These are phyloP conservation scores for Gastrodia elata DNA, from an alignment of 106 monocot genomes.

Conservation along the genomic window DNA sequence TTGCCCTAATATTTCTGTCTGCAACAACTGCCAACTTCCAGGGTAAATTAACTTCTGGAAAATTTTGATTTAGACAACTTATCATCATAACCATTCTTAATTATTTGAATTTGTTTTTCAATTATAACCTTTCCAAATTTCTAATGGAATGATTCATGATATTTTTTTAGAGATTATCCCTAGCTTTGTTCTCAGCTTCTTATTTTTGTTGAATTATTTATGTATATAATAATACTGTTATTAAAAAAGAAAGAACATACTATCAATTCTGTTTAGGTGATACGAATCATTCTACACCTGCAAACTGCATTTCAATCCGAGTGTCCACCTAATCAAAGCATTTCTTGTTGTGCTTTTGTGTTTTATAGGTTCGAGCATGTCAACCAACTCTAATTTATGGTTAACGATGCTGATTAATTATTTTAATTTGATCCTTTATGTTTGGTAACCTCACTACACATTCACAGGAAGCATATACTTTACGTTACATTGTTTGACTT, in stretches of 20 bases:
- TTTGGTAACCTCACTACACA: too few species aligned
- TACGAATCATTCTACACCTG: not conserved
- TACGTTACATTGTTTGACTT: too few species aligned
- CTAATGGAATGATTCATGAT: not conserved
- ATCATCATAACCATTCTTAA: not conserved
- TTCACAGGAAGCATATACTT: too few species aligned
- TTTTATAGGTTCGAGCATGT: not conserved
- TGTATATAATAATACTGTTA: not conserved
- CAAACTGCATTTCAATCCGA: not conserved
- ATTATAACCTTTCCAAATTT: not conserved
- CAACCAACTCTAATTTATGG: not conserved
- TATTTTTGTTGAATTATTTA: not conserved
- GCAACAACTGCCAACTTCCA: slow-evolving; percentile 85
- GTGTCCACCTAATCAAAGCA: not conserved
- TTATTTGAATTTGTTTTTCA: not conserved
- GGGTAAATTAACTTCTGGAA: slow-evolving; percentile 38
- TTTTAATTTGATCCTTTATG: not conserved
- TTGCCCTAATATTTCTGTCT: slow-evolving; percentile 70
- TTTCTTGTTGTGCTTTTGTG: not conserved
- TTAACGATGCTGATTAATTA: not conserved
- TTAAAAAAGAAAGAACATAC: not conserved
- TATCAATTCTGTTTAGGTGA: not conserved
- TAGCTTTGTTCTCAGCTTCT: not conserved
- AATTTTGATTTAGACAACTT: not conserved
- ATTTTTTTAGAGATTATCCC: not conserved